These are phyloP conservation scores for Podospora pseudoanserina DNA, from an alignment of 495 filamentous ascomycete genomes.

Conservation along the genomic window DNA sequence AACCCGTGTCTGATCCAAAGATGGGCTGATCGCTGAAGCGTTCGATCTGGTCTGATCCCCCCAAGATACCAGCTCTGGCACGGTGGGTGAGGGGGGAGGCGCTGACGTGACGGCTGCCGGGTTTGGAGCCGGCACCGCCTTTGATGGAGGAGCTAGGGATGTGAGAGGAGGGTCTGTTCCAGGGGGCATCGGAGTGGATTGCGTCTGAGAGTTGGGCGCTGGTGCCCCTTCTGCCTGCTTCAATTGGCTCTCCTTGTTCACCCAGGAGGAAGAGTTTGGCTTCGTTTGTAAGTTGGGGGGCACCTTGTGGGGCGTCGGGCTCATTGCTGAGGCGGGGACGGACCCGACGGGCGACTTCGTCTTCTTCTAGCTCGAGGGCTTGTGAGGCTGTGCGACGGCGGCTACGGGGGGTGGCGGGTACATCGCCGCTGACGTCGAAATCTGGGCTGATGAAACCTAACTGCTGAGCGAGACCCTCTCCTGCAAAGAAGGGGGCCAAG, in stretches of 20 bases:
- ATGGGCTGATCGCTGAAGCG: slow-evolving; percentile 40
- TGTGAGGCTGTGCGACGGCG: slow-evolving; percentile 23
- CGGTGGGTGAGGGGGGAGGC: slow-evolving; percentile 39
- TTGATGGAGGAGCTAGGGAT: slow-evolving; percentile 41
- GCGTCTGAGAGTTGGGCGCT: slow-evolving; percentile 35
- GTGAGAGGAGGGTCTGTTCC: slow-evolving; percentile 43
- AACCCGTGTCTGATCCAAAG: slow-evolving; percentile 30
- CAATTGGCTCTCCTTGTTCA: slow-evolving; percentile 20
- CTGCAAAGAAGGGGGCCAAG: slow-evolving; percentile 37
- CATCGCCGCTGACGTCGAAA: slow-evolving; percentile 24
- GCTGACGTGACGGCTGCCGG: slow-evolving; percentile 30
- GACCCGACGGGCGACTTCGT: slow-evolving; percentile 27
- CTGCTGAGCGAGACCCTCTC: slow-evolving; percentile 30
- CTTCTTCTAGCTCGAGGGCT: slow-evolving; percentile 26
- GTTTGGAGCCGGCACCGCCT: slow-evolving; percentile 28
- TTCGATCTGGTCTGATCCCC: slow-evolving; percentile 29
- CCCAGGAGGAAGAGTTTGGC: slow-evolving; percentile 7
- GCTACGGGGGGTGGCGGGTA: slow-evolving; percentile 14
- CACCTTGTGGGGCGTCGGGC: slow-evolving; percentile 15
- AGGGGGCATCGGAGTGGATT: slow-evolving; percentile 41
- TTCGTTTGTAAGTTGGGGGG: neutral
- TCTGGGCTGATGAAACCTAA: slow-evolving; percentile 22
- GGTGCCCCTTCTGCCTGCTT: slow-evolving; percentile 41
- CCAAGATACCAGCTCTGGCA: slow-evolving; percentile 23
- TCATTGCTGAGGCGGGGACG: slow-evolving; percentile 30